phyloP scores from a whole-genome alignment of 2,329 filamentous ascomycete species.

The Colletotrichum lupini region DNA sequence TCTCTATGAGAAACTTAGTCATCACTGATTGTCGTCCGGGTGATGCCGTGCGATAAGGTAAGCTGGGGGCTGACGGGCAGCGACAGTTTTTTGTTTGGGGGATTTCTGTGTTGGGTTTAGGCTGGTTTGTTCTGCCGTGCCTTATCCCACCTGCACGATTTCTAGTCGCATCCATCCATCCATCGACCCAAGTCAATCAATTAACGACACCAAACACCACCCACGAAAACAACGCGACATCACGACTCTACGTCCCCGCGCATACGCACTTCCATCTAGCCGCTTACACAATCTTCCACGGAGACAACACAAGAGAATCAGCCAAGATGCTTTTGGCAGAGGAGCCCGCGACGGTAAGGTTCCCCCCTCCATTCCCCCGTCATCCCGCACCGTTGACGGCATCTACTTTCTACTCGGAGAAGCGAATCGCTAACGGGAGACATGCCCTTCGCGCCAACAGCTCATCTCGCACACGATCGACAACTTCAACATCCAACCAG shows the following conservation, averaged over 20 bases:
- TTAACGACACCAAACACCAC: not conserved
- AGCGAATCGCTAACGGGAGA: slow-evolving; percentile 3
- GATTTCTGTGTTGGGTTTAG: slow-evolving; percentile 8
- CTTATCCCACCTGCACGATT: not conserved
- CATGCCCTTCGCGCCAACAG: slow-evolving; percentile 53
- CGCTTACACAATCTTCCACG: not conserved
- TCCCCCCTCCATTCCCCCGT: not conserved
- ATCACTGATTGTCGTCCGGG: slow-evolving; percentile 45
- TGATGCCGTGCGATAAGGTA: slow-evolving; percentile 37
- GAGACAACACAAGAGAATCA: not conserved
- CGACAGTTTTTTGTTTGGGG: slow-evolving; percentile 26
- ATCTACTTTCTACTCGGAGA: not conserved
- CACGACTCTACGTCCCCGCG: not conserved
- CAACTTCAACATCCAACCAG: slow-evolving; percentile 94
- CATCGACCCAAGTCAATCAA: not conserved
- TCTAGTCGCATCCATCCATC: not conserved
- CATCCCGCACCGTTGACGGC: not conserved
- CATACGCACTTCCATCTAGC: not conserved
- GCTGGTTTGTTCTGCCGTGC: too few relatives aligned
- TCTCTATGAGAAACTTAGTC: slow-evolving; percentile 8
- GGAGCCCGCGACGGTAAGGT: slow-evolving; percentile 82
- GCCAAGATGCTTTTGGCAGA: slow-evolving; percentile 91
- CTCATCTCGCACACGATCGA: slow-evolving; percentile 91
- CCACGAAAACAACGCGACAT: slow-evolving; percentile 13
- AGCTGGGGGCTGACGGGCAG: slow-evolving; percentile 1